A percentile compares a stretch with the other conserved stretches of the same genome.
These are phyloP conservation scores for Linaria vulgaris DNA, from an alignment of 257 asterid species.

Conservation along the genomic window DNA sequence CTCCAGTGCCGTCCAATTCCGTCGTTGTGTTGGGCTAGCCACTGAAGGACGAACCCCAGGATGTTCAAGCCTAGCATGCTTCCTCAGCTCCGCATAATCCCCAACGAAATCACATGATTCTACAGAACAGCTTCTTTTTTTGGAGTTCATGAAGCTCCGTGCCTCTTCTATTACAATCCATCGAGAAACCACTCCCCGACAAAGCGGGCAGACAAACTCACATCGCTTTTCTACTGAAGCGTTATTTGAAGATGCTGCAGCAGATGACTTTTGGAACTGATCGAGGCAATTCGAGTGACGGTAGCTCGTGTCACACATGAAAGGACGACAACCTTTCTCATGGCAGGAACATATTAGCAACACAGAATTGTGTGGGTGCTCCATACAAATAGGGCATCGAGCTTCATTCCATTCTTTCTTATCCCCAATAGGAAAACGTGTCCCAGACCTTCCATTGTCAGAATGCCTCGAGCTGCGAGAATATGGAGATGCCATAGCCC, in stretches of 20 bases:
- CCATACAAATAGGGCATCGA: constrained; percentile 74
- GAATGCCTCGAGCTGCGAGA: constrained; percentile 45
- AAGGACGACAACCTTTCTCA: constrained; percentile 71
- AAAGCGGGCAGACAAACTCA: constrained; percentile 65
- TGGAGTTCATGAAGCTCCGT: constrained; percentile 54
- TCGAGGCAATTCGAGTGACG: constrained; percentile 80
- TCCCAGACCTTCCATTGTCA: constrained; percentile 23
- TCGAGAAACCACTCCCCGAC: constrained; percentile 61
- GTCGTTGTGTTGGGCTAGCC: constrained; percentile 44
- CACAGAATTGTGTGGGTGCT: constrained; percentile 69
- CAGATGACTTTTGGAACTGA: constrained; percentile 48
- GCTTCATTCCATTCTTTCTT: constrained; percentile 71
- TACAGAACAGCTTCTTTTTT: constrained; percentile 58
- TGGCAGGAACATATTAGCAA: constrained; percentile 59
- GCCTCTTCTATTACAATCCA: constrained; percentile 46
- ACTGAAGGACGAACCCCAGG: constrained; percentile 58
- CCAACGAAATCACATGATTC: constrained; percentile 65
- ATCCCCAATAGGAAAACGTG: constrained; percentile 36
- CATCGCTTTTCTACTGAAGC: constrained; percentile 22
- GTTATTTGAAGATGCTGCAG: constrained; percentile 25
- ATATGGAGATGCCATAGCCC: constrained; percentile 57
- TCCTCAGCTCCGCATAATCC: constrained; percentile 55
- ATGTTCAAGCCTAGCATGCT: constrained; percentile 73
- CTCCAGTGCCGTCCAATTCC: constrained; percentile 59
- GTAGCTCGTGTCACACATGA: constrained; percentile 77